Percentiles rank a stretch among this genome's conserved stretches.
Conservation (phyloP, 768 basidiomycete species). For the Hericium coralloides region DNA sequence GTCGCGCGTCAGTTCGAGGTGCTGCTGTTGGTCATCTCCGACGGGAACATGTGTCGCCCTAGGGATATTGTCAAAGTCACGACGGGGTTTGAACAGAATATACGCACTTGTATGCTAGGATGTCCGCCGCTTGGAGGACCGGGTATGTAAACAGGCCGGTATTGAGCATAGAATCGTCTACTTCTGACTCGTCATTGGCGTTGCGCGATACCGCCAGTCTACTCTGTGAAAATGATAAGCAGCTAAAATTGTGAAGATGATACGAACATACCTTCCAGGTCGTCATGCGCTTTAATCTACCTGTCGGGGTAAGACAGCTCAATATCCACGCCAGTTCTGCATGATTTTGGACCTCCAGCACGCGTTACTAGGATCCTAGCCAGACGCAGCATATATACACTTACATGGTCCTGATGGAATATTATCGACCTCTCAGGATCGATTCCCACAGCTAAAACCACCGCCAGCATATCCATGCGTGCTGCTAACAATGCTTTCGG, state of each 20-base stretch:
- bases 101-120: slow-evolving; percentile 71
- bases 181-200: slow-evolving; percentile 62
- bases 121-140: slow-evolving; percentile 88
- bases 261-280: slow-evolving; percentile 76
- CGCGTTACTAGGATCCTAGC: neutral
- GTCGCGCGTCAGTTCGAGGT: slow-evolving; percentile 82
- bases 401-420: slow-evolving; percentile 86
- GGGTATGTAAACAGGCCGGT: slow-evolving; percentile 89
- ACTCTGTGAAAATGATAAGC: slow-evolving; percentile 36
- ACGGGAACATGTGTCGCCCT: slow-evolving; percentile 93
- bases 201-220: slow-evolving; percentile 69
- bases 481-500: slow-evolving; percentile 52
- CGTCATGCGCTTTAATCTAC: slow-evolving; percentile 83
- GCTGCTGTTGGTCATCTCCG: slow-evolving; percentile 94
- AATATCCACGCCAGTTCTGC: slow-evolving; percentile 87
- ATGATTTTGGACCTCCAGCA: slow-evolving; percentile 65
- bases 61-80: neutral
- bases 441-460: slow-evolving; percentile 77
- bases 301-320: slow-evolving; percentile 76
- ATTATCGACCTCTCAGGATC: slow-evolving; percentile 65
- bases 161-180: slow-evolving; percentile 77
- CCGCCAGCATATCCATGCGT: slow-evolving; percentile 70
- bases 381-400: slow-evolving; percentile 16
- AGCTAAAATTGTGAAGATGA: neutral
- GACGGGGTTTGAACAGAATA: neutral